Conservation (phyloP, 345 rosid genomes). For the Moricandia moricandioides region DNA sequence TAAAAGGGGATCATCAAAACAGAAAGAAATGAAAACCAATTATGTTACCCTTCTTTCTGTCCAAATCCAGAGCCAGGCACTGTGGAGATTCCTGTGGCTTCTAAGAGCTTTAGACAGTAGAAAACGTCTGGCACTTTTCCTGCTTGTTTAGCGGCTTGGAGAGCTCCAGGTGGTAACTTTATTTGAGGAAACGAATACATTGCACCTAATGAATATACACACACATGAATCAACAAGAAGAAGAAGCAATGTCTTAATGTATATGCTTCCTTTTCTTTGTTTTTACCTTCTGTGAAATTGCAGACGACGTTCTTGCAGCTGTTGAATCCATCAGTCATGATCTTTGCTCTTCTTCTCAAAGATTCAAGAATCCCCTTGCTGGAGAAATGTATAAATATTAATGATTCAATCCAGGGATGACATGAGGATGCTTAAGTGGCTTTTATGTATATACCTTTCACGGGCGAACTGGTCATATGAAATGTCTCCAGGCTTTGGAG, state of each 20-base stretch:
- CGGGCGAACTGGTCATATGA: constrained; percentile 73
- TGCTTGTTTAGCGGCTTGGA: constrained; percentile 76
- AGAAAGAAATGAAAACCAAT: neutral
- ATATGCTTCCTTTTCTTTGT: neutral
- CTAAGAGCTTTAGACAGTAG: constrained; percentile 94
- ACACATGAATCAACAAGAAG: constrained; percentile 13
- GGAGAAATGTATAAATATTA: neutral
- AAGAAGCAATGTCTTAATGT: neutral
- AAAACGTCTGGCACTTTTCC: constrained; percentile 93
- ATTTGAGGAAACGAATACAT: constrained; percentile 99
- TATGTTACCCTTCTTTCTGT: constrained; percentile 83
- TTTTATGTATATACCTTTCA: constrained; percentile 63
- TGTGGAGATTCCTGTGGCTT: constrained; percentile 98
- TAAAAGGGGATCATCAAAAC: neutral
- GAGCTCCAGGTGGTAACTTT: constrained; percentile 72
- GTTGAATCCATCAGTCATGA: constrained; percentile 99
- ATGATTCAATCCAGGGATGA: neutral
- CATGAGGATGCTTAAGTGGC: neutral
- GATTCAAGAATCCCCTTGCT: constrained; percentile 94
- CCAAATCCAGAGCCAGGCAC: constrained; percentile 99
- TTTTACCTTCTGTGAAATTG: constrained; percentile 91
- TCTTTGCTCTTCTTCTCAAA: constrained; percentile 80
- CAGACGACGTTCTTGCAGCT: constrained; percentile 95
- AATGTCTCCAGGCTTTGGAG: constrained; percentile 90
- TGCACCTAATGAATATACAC: constrained; percentile 55